Evolutionary conservation across 495 filamentous ascomycete species (phyloP).

Genomic region (Xylaria acuta): DNA sequence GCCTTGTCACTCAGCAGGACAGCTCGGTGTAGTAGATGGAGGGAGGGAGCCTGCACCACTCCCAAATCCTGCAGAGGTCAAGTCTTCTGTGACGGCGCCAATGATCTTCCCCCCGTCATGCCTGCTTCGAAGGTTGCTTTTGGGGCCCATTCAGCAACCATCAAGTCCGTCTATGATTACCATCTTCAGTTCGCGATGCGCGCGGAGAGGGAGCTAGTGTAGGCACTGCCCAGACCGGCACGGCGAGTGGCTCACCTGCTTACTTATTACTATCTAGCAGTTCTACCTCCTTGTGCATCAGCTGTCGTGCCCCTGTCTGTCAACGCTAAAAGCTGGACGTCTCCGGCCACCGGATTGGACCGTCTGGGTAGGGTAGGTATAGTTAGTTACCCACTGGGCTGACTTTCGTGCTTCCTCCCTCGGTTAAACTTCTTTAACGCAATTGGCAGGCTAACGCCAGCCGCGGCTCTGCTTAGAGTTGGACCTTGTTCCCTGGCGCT

Average conservation of each 20-base stretch:
- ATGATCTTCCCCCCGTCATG: background rate
- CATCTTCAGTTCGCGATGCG: slow-evolving; percentile 8
- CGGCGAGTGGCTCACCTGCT: slow-evolving; percentile 10
- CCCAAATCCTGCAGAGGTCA: slow-evolving; percentile 10
- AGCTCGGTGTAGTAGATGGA: slow-evolving; percentile 5
- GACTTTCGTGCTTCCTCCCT: slow-evolving; percentile 9
- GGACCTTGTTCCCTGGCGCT: background rate
- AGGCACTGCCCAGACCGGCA: slow-evolving; percentile 15
- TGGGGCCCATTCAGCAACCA: slow-evolving; percentile 15
- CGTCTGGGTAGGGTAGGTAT: background rate
- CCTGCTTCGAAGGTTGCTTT: slow-evolving; percentile 15
- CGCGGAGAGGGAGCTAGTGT: background rate
- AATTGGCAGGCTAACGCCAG: slow-evolving; percentile 10
- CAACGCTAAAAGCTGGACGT: slow-evolving; percentile 8
- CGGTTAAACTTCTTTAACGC: background rate
- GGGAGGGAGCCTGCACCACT: background rate
- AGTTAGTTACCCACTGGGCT: slow-evolving; percentile 15
- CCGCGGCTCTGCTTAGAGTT: slow-evolving; percentile 19
- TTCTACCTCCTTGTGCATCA: slow-evolving; percentile 8
- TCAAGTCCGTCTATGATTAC: background rate
- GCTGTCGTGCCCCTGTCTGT: slow-evolving; percentile 19
- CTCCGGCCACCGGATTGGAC: slow-evolving; percentile 4
- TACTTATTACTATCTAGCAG: slow-evolving; percentile 12
- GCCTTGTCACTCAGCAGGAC: background rate
- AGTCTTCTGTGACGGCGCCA: background rate